Percentiles rank a stretch among this genome's conserved stretches.
Conservation (phyloP, 129 eudicot species). For the Lonicera japonica region DNA sequence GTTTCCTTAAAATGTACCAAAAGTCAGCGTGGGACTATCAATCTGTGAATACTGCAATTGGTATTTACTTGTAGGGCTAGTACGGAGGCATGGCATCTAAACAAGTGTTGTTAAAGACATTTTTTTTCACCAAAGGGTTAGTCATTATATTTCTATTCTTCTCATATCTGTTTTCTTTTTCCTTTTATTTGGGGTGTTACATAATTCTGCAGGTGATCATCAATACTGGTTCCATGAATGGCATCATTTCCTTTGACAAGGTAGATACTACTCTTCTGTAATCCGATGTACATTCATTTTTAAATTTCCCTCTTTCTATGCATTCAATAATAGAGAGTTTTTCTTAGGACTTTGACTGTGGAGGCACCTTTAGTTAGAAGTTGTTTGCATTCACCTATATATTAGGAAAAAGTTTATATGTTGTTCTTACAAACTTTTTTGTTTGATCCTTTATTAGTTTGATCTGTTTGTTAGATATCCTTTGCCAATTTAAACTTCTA, state of each 20-base stretch:
- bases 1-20: too few relatives aligned
- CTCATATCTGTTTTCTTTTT: neutral
- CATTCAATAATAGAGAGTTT: neutral
- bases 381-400: neutral
- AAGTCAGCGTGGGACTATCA: too few relatives aligned
- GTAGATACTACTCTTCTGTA: conserved; percentile 28
- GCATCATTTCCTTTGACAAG: conserved; percentile 83
- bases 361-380: neutral
- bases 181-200: neutral
- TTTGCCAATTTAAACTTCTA: neutral
- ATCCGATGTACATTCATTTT: neutral
- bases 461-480: neutral
- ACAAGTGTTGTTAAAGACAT: too few relatives aligned
- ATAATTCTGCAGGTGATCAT: conserved; percentile 62
- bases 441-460: neutral
- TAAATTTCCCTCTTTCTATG: neutral
- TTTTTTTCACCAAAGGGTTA: too few relatives aligned
- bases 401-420: neutral
- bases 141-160: too few relatives aligned
- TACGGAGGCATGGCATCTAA: too few relatives aligned
- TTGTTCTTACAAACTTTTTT: conserved; percentile 15
- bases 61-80: too few relatives aligned
- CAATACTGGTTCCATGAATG: conserved; percentile 66
- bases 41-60: too few relatives aligned
- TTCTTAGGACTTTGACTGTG: neutral